Conservation (phyloP, 2,329 filamentous ascomycete species). For the Fusarium citri region DNA sequence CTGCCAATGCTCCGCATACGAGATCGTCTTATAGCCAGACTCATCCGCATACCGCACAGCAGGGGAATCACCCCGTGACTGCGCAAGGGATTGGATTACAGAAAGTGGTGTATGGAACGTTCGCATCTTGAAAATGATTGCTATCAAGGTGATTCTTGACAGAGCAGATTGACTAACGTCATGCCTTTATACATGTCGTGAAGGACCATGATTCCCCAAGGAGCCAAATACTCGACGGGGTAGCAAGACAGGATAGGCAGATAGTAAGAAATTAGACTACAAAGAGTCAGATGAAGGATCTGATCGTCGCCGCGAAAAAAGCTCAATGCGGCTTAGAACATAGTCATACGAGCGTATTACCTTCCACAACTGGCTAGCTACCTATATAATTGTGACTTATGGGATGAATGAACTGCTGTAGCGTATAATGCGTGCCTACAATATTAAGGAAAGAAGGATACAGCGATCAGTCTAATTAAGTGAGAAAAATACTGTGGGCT, state of each 20-base stretch:
- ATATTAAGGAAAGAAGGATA: no score
- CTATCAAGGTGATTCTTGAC: not conserved
- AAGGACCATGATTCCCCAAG: no score
- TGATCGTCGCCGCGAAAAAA: not conserved
- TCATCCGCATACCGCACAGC: not conserved
- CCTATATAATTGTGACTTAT: not conserved
- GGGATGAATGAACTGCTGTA: not conserved
- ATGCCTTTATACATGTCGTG: not conserved
- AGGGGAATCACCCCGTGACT: not conserved
- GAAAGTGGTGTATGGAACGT: conserved; percentile 7
- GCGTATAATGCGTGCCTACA: no score
- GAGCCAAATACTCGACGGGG: not conserved
- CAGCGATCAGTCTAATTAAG: no score
- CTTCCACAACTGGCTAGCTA: not conserved
- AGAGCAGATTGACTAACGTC: accelerated
- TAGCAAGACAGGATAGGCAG: no score
- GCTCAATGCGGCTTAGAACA: not conserved
- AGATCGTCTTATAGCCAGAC: not conserved
- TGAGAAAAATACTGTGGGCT: no score
- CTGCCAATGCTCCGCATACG: not conserved
- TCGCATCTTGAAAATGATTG: not conserved
- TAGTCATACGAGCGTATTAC: not conserved
- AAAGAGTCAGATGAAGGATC: not conserved
- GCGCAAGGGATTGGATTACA: not conserved
- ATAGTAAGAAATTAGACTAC: not conserved